These are phyloP conservation scores for Penicillium sp. DNA, from an alignment of 2,329 filamentous ascomycete genomes.

Conservation along the genomic window DNA sequence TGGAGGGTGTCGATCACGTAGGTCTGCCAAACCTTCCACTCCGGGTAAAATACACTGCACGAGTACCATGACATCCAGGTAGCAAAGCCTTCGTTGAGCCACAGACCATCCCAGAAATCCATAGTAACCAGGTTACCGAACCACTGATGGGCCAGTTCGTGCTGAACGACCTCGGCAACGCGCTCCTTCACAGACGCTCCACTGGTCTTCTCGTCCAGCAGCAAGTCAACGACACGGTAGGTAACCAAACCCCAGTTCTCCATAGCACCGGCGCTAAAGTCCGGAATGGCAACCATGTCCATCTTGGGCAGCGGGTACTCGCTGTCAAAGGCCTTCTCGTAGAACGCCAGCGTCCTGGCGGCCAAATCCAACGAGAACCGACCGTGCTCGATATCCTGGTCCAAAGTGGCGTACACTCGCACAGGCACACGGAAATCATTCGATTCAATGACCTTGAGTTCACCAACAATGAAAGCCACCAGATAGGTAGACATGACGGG, in stretches of 20 bases:
- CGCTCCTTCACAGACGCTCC: conserved; percentile 87
- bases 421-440: conserved; percentile 88
- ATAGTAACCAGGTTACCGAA: conserved; percentile 97
- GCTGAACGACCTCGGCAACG: conserved; percentile 92
- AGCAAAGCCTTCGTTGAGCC: conserved; percentile 91
- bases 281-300: conserved; percentile 94
- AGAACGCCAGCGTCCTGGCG: conserved; percentile 85
- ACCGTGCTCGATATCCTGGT: conserved; percentile 85
- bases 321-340: conserved; percentile 89
- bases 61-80: conserved; percentile 94
- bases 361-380: conserved; percentile 87
- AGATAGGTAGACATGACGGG: conserved; percentile 96
- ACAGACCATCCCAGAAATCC: conserved; percentile 97
- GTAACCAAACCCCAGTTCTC: conserved; percentile 98
- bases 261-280: conserved; percentile 95
- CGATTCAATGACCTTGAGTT: conserved; percentile 90
- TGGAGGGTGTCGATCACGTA: conserved; percentile 93
- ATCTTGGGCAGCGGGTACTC: conserved; percentile 87
- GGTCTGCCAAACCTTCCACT: conserved; percentile 97
- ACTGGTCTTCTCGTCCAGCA: conserved; percentile 88
- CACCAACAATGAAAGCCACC: conserved; percentile 87
- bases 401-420: conserved; percentile 87
- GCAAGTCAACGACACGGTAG: conserved; percentile 85
- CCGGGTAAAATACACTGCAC: conserved; percentile 90
- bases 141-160: conserved; percentile 97